These are phyloP conservation scores for Lactuca sativa DNA, from an alignment of 129 eudicot genomes.

Conservation along the genomic window DNA sequence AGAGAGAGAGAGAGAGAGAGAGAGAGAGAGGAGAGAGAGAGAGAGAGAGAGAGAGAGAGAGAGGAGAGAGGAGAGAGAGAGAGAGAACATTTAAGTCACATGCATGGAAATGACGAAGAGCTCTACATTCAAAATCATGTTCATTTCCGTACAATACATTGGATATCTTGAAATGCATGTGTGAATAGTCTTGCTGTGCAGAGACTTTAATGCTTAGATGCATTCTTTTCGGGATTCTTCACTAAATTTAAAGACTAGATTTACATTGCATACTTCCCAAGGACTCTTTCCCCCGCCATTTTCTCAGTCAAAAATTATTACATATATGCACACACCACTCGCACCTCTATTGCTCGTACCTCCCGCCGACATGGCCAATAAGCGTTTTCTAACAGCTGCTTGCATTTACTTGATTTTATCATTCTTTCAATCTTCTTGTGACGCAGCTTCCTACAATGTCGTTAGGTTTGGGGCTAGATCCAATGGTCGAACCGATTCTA, in stretches of 20 bases:
- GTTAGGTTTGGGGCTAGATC: constrained; percentile 57
- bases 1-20: no score
- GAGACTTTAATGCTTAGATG: constrained; percentile 34
- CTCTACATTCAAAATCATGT: constrained; percentile 32
- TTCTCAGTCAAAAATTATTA: constrained; percentile 6
- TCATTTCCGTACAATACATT: constrained; percentile 35
- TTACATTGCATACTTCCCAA: constrained; percentile 29
- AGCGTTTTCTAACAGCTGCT: constrained; percentile 17
- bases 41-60: no score
- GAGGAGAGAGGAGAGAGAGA: no score
- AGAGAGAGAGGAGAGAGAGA: no score
- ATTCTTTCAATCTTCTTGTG: constrained; percentile 13
- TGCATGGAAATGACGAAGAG: constrained; percentile 8
- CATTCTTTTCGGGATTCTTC: constrained; percentile 42
- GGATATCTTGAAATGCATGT: constrained; percentile 30
- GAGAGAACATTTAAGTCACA: constrained; percentile 10
- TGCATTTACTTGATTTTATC: constrained; percentile 22
- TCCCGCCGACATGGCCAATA: constrained; percentile 14
- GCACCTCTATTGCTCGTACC: neutral
- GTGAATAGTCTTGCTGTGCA: constrained; percentile 28
- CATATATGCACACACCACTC: constrained; percentile 1
- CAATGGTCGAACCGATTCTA: constrained; percentile 54
- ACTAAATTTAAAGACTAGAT: constrained; percentile 4
- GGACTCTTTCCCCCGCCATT: neutral
- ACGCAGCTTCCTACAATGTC: constrained; percentile 61